phyloP scores from a whole-genome alignment of 1,139 yeast species.

The Saccharomycopsis hybrid region DNA sequence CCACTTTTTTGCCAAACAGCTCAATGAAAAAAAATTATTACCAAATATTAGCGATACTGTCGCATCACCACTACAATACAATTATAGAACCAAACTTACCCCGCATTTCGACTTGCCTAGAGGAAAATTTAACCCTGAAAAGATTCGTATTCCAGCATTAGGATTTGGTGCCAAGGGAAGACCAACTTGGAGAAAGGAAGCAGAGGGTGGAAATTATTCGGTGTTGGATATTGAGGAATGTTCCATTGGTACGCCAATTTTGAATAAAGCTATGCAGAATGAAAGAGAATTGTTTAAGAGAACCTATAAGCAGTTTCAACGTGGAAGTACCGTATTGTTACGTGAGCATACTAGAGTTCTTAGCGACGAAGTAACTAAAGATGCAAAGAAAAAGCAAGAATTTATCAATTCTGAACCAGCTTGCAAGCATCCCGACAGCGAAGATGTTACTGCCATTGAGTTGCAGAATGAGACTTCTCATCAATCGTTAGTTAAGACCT shows the following conservation, averaged over 20 bases:
- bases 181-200: conserved; percentile 54
- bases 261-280: conserved; percentile 67
- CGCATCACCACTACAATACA: conserved; percentile 69
- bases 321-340: conserved; percentile 81
- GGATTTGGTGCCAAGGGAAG: conserved; percentile 87
- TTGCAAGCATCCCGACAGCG: conserved; percentile 36
- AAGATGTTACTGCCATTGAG: conserved; percentile 30
- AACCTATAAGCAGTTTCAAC: conserved; percentile 49
- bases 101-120: conserved; percentile 92
- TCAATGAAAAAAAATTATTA: conserved; percentile 35
- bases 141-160: conserved; percentile 52
- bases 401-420: conserved; percentile 32
- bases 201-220: conserved; percentile 44
- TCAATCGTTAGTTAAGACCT: conserved; percentile 32
- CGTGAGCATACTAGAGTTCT: conserved; percentile 63
- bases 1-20: conserved; percentile 57
- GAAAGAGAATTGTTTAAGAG: conserved; percentile 54
- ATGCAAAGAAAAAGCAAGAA: conserved; percentile 25
- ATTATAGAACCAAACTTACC: conserved; percentile 85
- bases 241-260: conserved; percentile 73
- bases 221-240: conserved; percentile 91
- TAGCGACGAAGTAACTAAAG: conserved; percentile 24
- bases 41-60: conserved; percentile 65
- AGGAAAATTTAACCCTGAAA: conserved; percentile 30
- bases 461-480: conserved; percentile 25